Evolutionary conservation across 352 stramenopile species (phyloP).

Genomic region (Sclerospora graminicola): DNA sequence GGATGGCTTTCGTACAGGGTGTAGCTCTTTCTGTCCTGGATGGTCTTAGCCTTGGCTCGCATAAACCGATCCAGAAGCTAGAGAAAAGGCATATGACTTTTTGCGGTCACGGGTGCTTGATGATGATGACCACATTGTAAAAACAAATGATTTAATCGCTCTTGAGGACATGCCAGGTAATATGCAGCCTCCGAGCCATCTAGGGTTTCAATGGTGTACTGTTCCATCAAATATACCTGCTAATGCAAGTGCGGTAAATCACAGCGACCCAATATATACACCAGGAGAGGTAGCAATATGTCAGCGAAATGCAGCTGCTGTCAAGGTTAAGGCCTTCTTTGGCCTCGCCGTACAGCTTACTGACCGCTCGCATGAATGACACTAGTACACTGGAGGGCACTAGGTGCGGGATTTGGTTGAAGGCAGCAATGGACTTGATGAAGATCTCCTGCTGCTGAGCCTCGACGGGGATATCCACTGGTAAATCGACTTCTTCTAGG

Average conservation of each 20-base stretch:
- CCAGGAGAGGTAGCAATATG: conserved; percentile 62
- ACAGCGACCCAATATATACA: conserved; percentile 58
- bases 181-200: conserved; percentile 73
- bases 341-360: conserved; percentile 58
- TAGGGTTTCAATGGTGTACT: conserved; percentile 56
- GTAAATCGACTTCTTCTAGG: conserved; percentile 48
- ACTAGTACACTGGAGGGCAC: conserved; percentile 57
- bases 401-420: conserved; percentile 61
- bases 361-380: conserved; percentile 50
- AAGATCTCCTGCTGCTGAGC: conserved; percentile 29
- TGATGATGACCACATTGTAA: too few relatives aligned
- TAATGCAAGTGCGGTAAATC: conserved; percentile 65
- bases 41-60: conserved; percentile 94
- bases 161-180: conserved; percentile 71
- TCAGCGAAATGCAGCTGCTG: conserved; percentile 60
- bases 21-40: too few relatives aligned
- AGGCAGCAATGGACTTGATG: conserved; percentile 42
- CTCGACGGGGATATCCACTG: conserved; percentile 22
- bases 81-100: too few relatives aligned
- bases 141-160: conserved; percentile 51
- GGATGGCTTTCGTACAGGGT: conserved; percentile 90
- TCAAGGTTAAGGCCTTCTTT: conserved; percentile 32
- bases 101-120: conserved; percentile 55
- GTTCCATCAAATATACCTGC: conserved; percentile 72
- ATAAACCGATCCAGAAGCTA: conserved; percentile 60